Conservation (phyloP, 1,284 basidiomycete genomes). For the Sanghuangporus baumii region DNA sequence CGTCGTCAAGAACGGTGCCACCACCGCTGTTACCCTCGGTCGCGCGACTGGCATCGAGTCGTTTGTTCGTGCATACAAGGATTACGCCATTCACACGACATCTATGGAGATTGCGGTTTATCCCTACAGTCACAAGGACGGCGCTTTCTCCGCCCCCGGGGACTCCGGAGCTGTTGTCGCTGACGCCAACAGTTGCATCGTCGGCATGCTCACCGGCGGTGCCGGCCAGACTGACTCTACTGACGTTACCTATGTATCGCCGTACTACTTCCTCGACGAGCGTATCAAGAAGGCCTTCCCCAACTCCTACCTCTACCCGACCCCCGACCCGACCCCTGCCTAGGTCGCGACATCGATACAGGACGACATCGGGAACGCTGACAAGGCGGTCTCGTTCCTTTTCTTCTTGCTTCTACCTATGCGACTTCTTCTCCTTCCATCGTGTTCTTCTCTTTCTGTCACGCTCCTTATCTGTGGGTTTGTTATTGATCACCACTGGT, state of each 20-base stretch:
- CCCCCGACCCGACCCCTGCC: background rate
- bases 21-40: constrained; percentile 31
- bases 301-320: background rate
- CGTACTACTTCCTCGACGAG: background rate
- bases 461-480: too few relatives aligned
- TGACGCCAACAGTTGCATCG: constrained; percentile 20
- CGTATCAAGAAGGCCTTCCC: constrained; percentile 1
- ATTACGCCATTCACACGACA: constrained; percentile 18
- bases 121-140: constrained; percentile 25
- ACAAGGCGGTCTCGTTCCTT: too few relatives aligned
- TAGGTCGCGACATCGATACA: background rate
- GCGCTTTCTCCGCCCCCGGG: constrained; percentile 31
- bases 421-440: too few relatives aligned
- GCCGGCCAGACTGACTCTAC: background rate
- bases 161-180: constrained; percentile 25
- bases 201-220: constrained; percentile 15
- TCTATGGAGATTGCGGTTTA: constrained; percentile 29
- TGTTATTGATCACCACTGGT: too few relatives aligned
- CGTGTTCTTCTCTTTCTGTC: too few relatives aligned
- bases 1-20: constrained; percentile 31
- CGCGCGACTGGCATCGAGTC: constrained; percentile 27
- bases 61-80: constrained; percentile 26
- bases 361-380: too few relatives aligned
- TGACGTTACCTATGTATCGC: constrained; percentile 1
- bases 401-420: too few relatives aligned